Conservation (phyloP, 1,139 yeast species). For the Suhomyces taliae region DNA sequence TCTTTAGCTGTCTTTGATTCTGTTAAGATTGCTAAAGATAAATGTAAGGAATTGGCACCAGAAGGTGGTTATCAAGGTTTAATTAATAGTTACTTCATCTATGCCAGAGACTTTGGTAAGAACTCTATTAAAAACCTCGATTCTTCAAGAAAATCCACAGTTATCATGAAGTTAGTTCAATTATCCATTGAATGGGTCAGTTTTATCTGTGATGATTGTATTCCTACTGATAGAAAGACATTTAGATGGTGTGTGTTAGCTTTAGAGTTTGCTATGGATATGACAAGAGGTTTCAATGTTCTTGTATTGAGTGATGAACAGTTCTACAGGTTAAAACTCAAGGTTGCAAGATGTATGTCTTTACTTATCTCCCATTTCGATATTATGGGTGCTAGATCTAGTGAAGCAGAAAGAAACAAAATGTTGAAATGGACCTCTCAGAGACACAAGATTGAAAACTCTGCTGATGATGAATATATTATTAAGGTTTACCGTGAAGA, state of each 20-base stretch:
- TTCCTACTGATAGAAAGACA: slow-evolving; percentile 86
- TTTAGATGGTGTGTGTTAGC: slow-evolving; percentile 97
- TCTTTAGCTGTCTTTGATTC: slow-evolving; percentile 68
- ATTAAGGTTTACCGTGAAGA: slow-evolving; percentile 57
- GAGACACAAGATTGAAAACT: slow-evolving; percentile 48
- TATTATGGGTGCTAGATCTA: slow-evolving; percentile 96
- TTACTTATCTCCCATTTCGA: slow-evolving; percentile 92
- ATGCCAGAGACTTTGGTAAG: slow-evolving; percentile 82
- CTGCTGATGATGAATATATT: slow-evolving; percentile 62
- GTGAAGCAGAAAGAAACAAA: slow-evolving; percentile 69
- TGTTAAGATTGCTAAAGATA: slow-evolving; percentile 53
- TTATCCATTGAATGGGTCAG: slow-evolving; percentile 89
- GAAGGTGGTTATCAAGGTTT: slow-evolving; percentile 67
- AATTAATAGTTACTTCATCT: slow-evolving; percentile 72
- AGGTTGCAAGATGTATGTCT: slow-evolving; percentile 95
- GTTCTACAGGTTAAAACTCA: slow-evolving; percentile 68
- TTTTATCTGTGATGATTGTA: slow-evolving; percentile 91
- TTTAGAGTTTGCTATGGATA: slow-evolving; percentile 92
- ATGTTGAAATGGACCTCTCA: slow-evolving; percentile 54
- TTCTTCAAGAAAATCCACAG: slow-evolving; percentile 61
- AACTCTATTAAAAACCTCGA: slow-evolving; percentile 68
- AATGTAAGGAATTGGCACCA: slow-evolving; percentile 37
- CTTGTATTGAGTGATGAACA: slow-evolving; percentile 77
- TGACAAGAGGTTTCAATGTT: slow-evolving; percentile 89
- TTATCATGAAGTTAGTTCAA: slow-evolving; percentile 72